phyloP scores from a whole-genome alignment of 352 stramenopile genomes.

The Globisporangium yorkense region DNA sequence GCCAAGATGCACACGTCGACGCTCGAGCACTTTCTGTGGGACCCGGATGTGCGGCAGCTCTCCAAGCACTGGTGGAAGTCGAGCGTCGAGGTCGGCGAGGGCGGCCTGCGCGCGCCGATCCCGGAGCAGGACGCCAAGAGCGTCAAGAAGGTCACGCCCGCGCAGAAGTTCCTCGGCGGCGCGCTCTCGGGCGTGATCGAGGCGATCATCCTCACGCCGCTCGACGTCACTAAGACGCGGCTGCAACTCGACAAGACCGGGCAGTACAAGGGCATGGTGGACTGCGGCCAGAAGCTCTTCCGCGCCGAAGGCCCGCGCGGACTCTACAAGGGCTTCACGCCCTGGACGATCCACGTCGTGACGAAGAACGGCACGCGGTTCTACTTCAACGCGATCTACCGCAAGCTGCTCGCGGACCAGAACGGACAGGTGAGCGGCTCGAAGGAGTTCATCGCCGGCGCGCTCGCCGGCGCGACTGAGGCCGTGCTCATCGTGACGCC shows the following conservation, averaged over 20 bases:
- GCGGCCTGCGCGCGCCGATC: conserved; percentile 57
- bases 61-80: conserved; percentile 86
- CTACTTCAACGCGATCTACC: conserved; percentile 87
- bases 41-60: conserved; percentile 74
- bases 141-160: conserved; percentile 61
- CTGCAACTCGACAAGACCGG: conserved; percentile 85
- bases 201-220: conserved; percentile 74
- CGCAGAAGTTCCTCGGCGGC: conserved; percentile 75
- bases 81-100: conserved; percentile 77
- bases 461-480: conserved; percentile 93
- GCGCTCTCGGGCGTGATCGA: conserved; percentile 85
- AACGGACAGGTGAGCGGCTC: conserved; percentile 77
- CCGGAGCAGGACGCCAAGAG: conserved; percentile 20
- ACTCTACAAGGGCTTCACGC: conserved; percentile 86
- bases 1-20: conserved; percentile 66
- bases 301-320: conserved; percentile 66
- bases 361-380: conserved; percentile 90
- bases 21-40: conserved; percentile 75
- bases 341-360: conserved; percentile 87
- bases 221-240: conserved; percentile 88
- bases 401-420: conserved; percentile 58
- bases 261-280: conserved; percentile 84
- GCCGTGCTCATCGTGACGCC: conserved; percentile 96
- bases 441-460: conserved; percentile 87
- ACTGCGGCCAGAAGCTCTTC: conserved; percentile 81